Evolutionary conservation across 306 rosid species (phyloP).

Genomic region (Prinsepia uniflora): DNA sequence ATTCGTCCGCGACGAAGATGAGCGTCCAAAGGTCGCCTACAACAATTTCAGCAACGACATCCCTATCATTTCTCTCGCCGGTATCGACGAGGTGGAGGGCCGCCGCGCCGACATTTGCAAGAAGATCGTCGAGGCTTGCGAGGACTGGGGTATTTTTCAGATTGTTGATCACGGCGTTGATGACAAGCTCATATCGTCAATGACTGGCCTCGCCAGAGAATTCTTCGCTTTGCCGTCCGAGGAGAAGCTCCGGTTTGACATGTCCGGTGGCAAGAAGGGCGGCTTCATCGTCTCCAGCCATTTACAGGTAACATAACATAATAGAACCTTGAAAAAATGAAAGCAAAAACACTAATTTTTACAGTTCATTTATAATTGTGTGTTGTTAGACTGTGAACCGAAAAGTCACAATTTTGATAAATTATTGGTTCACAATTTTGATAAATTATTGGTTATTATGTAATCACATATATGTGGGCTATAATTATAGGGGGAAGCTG

Average conservation of each 20-base stretch:
- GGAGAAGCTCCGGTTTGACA: constrained; percentile 80
- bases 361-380: too few relatives aligned
- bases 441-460: background rate
- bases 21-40: constrained; percentile 84
- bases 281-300: constrained; percentile 95
- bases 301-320: constrained; percentile 45
- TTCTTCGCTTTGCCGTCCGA: constrained; percentile 75
- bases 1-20: constrained; percentile 75
- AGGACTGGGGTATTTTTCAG: constrained; percentile 88
- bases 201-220: constrained; percentile 55
- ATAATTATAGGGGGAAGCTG: constrained; percentile 59
- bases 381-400: background rate
- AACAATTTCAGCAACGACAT: constrained; percentile 65
- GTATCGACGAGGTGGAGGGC: constrained; percentile 49
- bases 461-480: background rate
- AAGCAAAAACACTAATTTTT: too few relatives aligned
- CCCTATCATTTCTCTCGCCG: constrained; percentile 74
- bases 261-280: constrained; percentile 92
- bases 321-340: background rate
- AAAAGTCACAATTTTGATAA: background rate
- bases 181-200: constrained; percentile 39
- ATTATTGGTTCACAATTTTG: background rate
- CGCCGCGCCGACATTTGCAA: constrained; percentile 46
- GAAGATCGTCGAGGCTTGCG: constrained; percentile 73
- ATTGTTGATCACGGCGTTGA: constrained; percentile 80